Percentiles rank a stretch among this genome's conserved stretches.
phyloP scores from a whole-genome alignment of 2,329 filamentous ascomycete species.

The Paraconiothyrium sp. region DNA sequence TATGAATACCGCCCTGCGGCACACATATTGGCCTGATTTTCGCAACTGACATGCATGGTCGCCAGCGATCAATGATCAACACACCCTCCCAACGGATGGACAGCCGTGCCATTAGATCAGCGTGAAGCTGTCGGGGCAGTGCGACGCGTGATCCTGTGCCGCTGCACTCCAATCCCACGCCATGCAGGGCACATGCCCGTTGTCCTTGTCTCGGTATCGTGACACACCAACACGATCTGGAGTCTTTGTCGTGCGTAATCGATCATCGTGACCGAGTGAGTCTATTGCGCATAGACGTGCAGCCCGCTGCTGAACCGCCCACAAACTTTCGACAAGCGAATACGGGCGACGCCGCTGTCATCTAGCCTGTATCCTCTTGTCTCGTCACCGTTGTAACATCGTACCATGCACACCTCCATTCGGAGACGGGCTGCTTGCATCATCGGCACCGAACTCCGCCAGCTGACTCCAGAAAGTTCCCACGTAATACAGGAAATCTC shows the following conservation, averaged over 20 bases:
- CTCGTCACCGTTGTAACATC: neutral
- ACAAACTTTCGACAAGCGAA: neutral
- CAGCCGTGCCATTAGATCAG: neutral
- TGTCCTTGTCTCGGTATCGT: conserved; percentile 2
- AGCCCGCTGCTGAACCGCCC: neutral
- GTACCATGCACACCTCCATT: neutral
- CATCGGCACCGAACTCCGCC: neutral
- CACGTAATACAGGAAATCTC: neutral
- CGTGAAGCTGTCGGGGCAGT: neutral
- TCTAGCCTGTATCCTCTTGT: neutral
- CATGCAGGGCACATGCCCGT: conserved; percentile 7
- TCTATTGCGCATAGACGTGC: conserved; percentile 4
- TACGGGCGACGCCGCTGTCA: neutral
- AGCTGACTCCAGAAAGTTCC: neutral
- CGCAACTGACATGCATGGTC: neutral
- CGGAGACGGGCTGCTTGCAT: conserved; percentile 7
- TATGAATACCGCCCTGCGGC: conserved; percentile 10
- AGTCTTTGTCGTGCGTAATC: conserved; percentile 7
- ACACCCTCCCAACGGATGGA: neutral
- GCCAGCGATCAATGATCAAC: conserved; percentile 8
- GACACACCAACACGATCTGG: conserved; percentile 8
- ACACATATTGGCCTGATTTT: conserved; percentile 1
- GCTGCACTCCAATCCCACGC: conserved; percentile 7
- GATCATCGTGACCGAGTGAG: neutral
- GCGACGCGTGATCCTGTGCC: conserved; percentile 1